phyloP scores from a whole-genome alignment of 371 early-diverging fungal genomes.

The Amoeboaphelidium protococcarum region DNA sequence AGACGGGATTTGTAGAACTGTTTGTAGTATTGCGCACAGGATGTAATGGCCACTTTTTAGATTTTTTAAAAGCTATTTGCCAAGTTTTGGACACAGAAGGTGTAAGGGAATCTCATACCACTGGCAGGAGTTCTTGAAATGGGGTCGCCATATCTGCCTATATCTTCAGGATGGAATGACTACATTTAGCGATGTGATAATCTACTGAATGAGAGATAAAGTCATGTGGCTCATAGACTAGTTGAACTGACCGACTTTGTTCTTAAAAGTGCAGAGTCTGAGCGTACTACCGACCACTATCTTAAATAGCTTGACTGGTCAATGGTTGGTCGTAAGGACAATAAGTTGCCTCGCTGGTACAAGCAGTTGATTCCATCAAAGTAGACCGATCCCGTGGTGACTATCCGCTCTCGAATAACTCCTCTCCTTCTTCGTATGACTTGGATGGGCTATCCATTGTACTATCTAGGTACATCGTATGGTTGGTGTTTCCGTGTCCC shows the following conservation, averaged over 20 bases:
- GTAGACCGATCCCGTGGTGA: constrained; percentile 23
- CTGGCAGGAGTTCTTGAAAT: constrained; percentile 73
- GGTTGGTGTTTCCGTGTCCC: constrained; percentile 70
- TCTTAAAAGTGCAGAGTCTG: neutral
- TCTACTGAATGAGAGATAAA: constrained; percentile 21
- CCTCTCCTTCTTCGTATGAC: constrained; percentile 54
- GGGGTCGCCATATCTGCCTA: constrained; percentile 59
- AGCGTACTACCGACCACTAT: neutral
- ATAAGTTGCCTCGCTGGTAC: constrained; percentile 70
- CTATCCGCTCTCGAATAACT: constrained; percentile 38
- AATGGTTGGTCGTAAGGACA: constrained; percentile 4
- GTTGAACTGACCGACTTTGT: constrained; percentile 24
- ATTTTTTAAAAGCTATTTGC: constrained; percentile 42
- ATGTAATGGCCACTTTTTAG: constrained; percentile 47
- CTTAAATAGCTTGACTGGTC: neutral
- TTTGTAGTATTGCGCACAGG: constrained; percentile 66
- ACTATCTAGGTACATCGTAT: constrained; percentile 15
- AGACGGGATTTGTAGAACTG: constrained; percentile 24
- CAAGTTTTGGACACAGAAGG: constrained; percentile 25
- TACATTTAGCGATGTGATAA: constrained; percentile 20
- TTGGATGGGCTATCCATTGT: constrained; percentile 61
- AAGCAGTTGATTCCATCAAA: constrained; percentile 38
- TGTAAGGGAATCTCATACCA: constrained; percentile 75
- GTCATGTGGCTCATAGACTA: constrained; percentile 28
- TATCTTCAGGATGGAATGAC: constrained; percentile 40